phyloP scores from a whole-genome alignment of 495 filamentous ascomycete species.

The Daldinia bambusicola region DNA sequence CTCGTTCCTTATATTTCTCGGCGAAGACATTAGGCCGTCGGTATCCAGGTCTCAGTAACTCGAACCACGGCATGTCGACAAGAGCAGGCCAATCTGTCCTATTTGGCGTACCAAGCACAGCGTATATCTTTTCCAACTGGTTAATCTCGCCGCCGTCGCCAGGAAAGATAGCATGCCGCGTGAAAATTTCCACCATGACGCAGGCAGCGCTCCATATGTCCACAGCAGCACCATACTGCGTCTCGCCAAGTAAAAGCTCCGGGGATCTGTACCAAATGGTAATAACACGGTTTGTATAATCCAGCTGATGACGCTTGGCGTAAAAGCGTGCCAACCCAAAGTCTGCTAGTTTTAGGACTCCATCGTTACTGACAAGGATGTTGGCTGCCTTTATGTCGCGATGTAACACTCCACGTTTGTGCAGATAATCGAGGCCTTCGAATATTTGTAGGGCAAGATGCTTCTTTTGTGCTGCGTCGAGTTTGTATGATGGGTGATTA shows the following conservation, averaged over 20 bases:
- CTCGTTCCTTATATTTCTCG: constrained; percentile 77
- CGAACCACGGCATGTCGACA: constrained; percentile 94
- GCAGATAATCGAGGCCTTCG: constrained; percentile 92
- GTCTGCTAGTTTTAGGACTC: constrained; percentile 91
- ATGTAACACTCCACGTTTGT: constrained; percentile 91
- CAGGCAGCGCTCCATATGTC: constrained; percentile 99
- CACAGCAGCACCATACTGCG: constrained; percentile 91
- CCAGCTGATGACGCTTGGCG: constrained; percentile 88
- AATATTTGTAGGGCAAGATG: constrained; percentile 94
- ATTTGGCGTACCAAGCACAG: constrained; percentile 89
- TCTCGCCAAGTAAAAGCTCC: constrained; percentile 93
- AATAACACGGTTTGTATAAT: constrained; percentile 98
- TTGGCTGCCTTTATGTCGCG: constrained; percentile 96
- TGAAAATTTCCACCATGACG: constrained; percentile 97
- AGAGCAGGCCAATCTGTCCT: constrained; percentile 85
- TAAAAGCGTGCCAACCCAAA: constrained; percentile 99
- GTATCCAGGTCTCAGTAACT: constrained; percentile 81
- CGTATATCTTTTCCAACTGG: constrained; percentile 95
- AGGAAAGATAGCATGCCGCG: constrained; percentile 91
- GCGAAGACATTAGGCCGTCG: constrained; percentile 81
- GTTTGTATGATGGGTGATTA: constrained; percentile 92
- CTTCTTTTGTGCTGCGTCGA: constrained; percentile 90
- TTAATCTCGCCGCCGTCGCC: constrained; percentile 94
- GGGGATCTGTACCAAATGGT: constrained; percentile 97
- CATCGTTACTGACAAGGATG: constrained; percentile 89